Conservation (phyloP, 441 rosid species). For the Syzygium syzygioides region DNA sequence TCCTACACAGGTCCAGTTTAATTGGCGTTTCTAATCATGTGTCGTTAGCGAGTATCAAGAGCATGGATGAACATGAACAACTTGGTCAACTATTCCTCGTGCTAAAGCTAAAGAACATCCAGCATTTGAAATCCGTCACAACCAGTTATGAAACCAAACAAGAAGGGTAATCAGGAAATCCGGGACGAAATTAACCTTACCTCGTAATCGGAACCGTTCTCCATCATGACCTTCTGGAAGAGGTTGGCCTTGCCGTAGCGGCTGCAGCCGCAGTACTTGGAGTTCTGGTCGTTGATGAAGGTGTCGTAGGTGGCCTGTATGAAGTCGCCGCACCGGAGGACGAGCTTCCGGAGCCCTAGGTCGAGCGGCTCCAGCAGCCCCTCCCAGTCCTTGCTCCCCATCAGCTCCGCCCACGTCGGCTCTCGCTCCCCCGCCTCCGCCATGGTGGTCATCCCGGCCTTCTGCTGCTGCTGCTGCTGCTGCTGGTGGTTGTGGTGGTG, state of each 20-base stretch:
- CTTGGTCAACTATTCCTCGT: background rate
- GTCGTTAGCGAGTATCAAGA: background rate
- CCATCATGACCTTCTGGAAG: constrained; percentile 66
- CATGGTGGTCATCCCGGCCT: background rate
- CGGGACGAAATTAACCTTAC: background rate
- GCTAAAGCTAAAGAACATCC: background rate
- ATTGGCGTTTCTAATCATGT: background rate
- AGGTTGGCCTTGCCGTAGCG: constrained; percentile 59
- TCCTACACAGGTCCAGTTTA: background rate
- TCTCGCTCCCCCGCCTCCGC: constrained; percentile 8
- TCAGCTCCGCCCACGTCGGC: constrained; percentile 48
- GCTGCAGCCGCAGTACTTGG: constrained; percentile 79
- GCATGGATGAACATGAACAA: background rate
- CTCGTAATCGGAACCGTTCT: constrained; percentile 36
- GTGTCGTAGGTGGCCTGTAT: constrained; percentile 89
- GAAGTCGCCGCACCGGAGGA: constrained; percentile 83
- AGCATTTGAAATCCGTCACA: background rate
- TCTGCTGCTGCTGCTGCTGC: background rate
- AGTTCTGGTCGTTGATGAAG: constrained; percentile 74
- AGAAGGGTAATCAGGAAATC: background rate
- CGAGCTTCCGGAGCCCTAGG: constrained; percentile 52
- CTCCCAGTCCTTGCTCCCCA: constrained; percentile 69
- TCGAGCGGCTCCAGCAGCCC: constrained; percentile 68
- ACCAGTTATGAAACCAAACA: background rate
- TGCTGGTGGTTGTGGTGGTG: background rate